These are phyloP conservation scores for Coniferiporia weirii DNA, from an alignment of 1,284 basidiomycete species.

Conservation along the genomic window DNA sequence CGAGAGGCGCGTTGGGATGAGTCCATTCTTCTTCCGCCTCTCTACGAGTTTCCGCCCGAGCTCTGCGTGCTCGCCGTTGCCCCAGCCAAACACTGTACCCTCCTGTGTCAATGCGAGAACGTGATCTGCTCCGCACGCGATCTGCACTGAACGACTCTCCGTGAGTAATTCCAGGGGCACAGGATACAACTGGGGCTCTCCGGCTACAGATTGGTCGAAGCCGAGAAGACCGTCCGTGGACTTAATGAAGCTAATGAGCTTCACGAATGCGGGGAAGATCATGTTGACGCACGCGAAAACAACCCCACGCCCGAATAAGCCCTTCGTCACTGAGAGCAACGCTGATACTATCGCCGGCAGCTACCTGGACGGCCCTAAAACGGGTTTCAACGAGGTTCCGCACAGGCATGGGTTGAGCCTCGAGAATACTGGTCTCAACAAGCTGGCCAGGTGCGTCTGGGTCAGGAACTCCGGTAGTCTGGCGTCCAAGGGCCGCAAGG, in stretches of 20 bases:
- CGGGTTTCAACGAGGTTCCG: constrained; percentile 35
- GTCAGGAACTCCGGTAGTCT: constrained; percentile 36
- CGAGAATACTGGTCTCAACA: constrained; percentile 44
- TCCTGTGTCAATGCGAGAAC: constrained; percentile 49
- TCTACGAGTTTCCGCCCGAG: constrained; percentile 47
- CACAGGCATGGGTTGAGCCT: constrained; percentile 43
- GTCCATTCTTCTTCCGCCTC: constrained; percentile 45
- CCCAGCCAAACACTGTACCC: constrained; percentile 52
- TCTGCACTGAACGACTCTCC: constrained; percentile 33
- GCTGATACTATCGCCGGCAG: constrained; percentile 47
- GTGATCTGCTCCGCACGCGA: constrained; percentile 53
- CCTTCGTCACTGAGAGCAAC: constrained; percentile 44
- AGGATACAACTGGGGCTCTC: constrained; percentile 36
- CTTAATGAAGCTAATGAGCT: constrained; percentile 43
- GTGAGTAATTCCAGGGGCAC: constrained; percentile 34
- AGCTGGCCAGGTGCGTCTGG: constrained; percentile 29
- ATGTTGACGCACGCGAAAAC: constrained; percentile 43
- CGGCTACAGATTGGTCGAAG: constrained; percentile 40
- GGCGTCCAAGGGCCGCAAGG: constrained; percentile 48
- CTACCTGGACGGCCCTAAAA: constrained; percentile 48
- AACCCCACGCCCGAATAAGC: constrained; percentile 52
- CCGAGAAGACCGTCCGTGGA: constrained; percentile 25
- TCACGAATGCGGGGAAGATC: constrained; percentile 34
- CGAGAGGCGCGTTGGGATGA: constrained; percentile 44
- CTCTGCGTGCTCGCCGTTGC: constrained; percentile 52